Evolutionary conservation across 2,329 filamentous ascomycete genomes (phyloP).

Genomic region (Chaetomiaceae sp.): DNA sequence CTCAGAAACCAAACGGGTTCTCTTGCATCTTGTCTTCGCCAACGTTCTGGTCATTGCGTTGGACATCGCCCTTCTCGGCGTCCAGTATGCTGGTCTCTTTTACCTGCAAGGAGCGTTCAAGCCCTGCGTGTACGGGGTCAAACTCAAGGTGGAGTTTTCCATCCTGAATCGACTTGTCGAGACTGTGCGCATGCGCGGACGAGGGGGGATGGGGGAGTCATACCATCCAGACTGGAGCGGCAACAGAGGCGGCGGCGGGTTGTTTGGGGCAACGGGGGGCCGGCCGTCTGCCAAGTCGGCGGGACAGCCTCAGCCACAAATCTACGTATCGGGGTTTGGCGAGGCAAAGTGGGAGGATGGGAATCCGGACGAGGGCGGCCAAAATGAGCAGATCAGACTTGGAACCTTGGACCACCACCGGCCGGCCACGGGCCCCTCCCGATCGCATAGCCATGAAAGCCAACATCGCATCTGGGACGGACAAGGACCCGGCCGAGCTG

Average conservation of each 20-base stretch:
- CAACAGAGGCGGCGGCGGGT: not conserved
- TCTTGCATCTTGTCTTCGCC: slow-evolving; percentile 34
- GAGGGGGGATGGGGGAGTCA: not conserved
- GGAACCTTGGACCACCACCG: not conserved
- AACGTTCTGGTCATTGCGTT: slow-evolving; percentile 38
- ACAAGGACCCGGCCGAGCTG: not conserved
- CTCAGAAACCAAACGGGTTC: slow-evolving; percentile 19
- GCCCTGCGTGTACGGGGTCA: slow-evolving; percentile 33
- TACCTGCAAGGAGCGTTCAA: slow-evolving; percentile 35
- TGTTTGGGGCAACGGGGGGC: not conserved
- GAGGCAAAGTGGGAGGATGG: not conserved
- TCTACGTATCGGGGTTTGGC: not conserved
- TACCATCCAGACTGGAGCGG: not conserved
- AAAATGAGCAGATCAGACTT: not conserved
- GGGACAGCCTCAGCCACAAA: not conserved
- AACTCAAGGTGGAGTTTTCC: slow-evolving; percentile 35
- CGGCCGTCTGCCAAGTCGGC: not conserved
- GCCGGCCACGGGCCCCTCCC: not conserved
- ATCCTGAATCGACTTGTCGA: slow-evolving; percentile 33
- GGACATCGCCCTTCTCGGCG: slow-evolving; percentile 35
- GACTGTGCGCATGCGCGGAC: slow-evolving; percentile 19
- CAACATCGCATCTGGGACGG: slow-evolving; percentile 8
- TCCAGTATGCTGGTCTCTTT: slow-evolving; percentile 36
- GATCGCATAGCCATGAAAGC: slow-evolving; percentile 6
- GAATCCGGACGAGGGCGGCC: not conserved